Base-by-base conservation (phyloP, 176 grass and related monocot genomes). In the Puya raimondii region DNA sequence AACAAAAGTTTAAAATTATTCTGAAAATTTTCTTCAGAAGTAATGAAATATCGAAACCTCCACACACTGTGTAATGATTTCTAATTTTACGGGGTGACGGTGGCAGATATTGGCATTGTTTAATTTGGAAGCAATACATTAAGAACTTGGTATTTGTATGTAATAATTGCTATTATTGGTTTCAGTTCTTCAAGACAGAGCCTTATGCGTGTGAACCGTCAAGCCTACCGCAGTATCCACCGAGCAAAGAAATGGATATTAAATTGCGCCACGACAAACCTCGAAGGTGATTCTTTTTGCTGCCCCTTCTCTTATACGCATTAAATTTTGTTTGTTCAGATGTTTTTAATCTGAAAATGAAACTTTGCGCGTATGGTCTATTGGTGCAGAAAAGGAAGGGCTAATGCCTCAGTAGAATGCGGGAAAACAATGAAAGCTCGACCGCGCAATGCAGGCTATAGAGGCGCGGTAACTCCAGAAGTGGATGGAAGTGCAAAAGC, bases 151-250 rank as follows among this genome's bases (percentile, higher is more conserved):
- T 18, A 61, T 23, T 23, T 18, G 8, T 53, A n/a, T 27, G 52
- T 10, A 66, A 21, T 51, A 12, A 12, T 7, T 53, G 49, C 63
- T 56, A 23, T 11, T 14, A 53, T 17, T 59, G 14, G 12, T 69
- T 77, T 65, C 79, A 99, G 95, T 99, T 99, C 74, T 99, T 99
- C 87, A 91, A 78, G 51, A 91, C 90, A 65, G 90, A 94, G 75
- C 95, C 95, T 53, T 78, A 70, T 86, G 87, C 95, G 13, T 99
- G 95, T 74, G 85, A 91, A 26, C 95, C 90, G 67, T 94, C 90
- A 23, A 82, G 82, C 85, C 85, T 99, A 65, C 90, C 90, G 0
- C 82, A 63, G 23, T 91, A 86, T 78, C 90, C 95, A 18, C 95
- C 90, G 0, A 88, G 85, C 76, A 99, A 99, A 91, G 95, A 99